A percentile compares a stretch with the other conserved stretches of the same genome.
Conservation (phyloP, 2,329 filamentous ascomycete genomes). For the Ophiostoma fasciatum region DNA sequence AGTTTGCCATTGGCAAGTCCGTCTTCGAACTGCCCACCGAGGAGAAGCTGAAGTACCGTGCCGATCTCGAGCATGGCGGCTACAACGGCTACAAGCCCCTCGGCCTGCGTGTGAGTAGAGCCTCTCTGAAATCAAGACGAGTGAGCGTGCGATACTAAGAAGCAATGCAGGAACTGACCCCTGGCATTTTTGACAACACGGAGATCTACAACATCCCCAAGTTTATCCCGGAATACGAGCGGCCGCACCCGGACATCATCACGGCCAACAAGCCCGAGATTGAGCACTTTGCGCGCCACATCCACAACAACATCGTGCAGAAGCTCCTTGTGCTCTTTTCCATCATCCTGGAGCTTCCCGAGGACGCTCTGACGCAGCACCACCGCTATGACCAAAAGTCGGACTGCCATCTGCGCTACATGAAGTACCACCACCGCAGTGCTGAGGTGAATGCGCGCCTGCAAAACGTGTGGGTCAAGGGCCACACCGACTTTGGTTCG, state of each 20-base stretch:
- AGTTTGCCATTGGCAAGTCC: slow-evolving; percentile 40
- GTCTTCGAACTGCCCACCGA: slow-evolving; percentile 32
- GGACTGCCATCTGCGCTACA: slow-evolving; percentile 44
- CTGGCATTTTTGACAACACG: slow-evolving; percentile 34
- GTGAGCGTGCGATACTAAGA: too few relatives aligned
- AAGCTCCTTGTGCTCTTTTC: slow-evolving; percentile 44
- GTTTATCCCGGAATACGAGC: slow-evolving; percentile 30
- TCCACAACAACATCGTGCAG: slow-evolving; percentile 35
- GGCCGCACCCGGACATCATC: slow-evolving; percentile 30
- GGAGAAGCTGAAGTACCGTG: slow-evolving; percentile 36
- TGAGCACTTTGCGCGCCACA: slow-evolving; percentile 31
- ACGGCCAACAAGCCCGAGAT: slow-evolving; percentile 36
- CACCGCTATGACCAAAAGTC: slow-evolving; percentile 39
- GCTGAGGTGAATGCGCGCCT: slow-evolving; percentile 20
- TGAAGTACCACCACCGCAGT: slow-evolving; percentile 34
- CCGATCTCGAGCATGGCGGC: slow-evolving; percentile 28
- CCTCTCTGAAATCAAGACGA: too few relatives aligned
- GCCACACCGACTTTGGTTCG: slow-evolving; percentile 38
- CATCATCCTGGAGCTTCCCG: slow-evolving; percentile 41
- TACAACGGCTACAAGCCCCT: slow-evolving; percentile 37
- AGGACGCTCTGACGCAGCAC: slow-evolving; percentile 37
- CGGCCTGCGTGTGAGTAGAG: slow-evolving; percentile 14
- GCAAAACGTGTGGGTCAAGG: slow-evolving; percentile 15
- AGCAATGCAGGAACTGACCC: slow-evolving; percentile 4
- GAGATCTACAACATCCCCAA: slow-evolving; percentile 48